Evolutionary conservation across 2,329 filamentous ascomycete species (phyloP), one percentile per base, ranked within the genome.

Genomic region (Byssochlamys sp.): DNA sequence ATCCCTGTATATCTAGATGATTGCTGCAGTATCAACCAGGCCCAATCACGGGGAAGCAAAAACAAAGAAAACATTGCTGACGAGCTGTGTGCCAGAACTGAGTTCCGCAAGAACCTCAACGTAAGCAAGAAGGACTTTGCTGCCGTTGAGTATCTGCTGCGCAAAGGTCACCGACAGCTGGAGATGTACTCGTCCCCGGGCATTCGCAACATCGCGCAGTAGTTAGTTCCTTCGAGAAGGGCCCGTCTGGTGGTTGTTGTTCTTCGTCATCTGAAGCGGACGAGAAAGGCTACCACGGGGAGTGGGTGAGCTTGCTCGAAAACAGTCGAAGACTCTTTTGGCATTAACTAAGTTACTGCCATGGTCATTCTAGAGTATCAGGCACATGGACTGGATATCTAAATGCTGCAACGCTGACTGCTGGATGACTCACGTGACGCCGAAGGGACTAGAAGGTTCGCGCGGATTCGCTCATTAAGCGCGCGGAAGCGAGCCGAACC

Each of bases 101-200:
- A 96, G 69, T 97, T 99, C 68, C 78, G 84, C 45, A 88, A 87
- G 69, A 81, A 89, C 67, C 69, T 84, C 11, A 69, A 72, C 7
- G 72, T 95, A 57, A 86, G 88, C 71, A 94, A 90, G 74, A 90
- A 89, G 65, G 90, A 96, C 68, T 96, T 96, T 73, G 79, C 81
- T 14, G 86, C 90, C 4, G 87, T 96, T 58, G 91, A 96, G 72
- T 94, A 90, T 71, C 77, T 95, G 33, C 70, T 96, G 55, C 83
- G 91, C 59, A 92, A 90, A 71, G 91, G 91, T 25, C 81, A 83
- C 48, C 82, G 89, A 51, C 90, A 96, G 70, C 78, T 96, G 19
- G 90, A 95, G 61, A 82, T 85, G 52, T 94, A 94, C 73, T 84
- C 87, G n/a, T 83, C 86, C 4, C 85, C 88, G 27, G 87, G 87